Conservation (phyloP, 139 green algal genomes). For the Volvox reticuliferus region DNA sequence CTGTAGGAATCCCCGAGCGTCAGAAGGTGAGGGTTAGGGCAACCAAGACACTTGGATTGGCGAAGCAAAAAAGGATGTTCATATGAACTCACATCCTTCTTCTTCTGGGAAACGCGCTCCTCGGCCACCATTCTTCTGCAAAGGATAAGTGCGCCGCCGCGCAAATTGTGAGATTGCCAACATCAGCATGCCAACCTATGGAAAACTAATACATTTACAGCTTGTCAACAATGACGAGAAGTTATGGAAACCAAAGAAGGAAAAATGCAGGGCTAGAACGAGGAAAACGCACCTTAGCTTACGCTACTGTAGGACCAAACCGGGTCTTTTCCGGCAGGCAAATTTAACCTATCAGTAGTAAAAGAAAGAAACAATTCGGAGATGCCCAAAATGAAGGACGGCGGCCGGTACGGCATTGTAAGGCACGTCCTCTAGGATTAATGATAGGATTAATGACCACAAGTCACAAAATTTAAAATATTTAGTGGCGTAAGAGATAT, state of each 20-base stretch:
- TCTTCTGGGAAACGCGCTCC: constrained; percentile 44
- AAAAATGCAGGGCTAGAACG: background rate
- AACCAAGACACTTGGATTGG: background rate
- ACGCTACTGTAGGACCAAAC: constrained; percentile 78
- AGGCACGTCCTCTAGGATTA: too few species aligned
- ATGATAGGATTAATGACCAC: too few species aligned
- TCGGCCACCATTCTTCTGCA: constrained; percentile 51
- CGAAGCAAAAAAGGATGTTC: background rate
- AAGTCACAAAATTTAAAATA: too few species aligned
- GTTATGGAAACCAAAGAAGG: background rate
- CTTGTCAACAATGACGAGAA: background rate
- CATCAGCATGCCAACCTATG: too few species aligned
- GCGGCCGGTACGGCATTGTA: background rate
- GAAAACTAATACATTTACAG: background rate
- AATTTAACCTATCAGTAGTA: constrained; percentile 81
- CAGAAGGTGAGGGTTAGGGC: background rate
- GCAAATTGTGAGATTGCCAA: too few species aligned
- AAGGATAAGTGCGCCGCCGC: background rate
- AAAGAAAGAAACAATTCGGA: background rate
- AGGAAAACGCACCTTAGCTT: constrained; percentile 10
- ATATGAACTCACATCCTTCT: constrained; percentile 43
- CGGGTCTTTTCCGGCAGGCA: constrained; percentile 81
- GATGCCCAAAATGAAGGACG: background rate
- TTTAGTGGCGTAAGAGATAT: too few species aligned
- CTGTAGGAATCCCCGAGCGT: constrained; percentile 61